Percentiles rank a stretch among this genome's conserved stretches.
phyloP scores from a whole-genome alignment of 208 protist genomes.

The Herpetomonas samuelpessoai region DNA sequence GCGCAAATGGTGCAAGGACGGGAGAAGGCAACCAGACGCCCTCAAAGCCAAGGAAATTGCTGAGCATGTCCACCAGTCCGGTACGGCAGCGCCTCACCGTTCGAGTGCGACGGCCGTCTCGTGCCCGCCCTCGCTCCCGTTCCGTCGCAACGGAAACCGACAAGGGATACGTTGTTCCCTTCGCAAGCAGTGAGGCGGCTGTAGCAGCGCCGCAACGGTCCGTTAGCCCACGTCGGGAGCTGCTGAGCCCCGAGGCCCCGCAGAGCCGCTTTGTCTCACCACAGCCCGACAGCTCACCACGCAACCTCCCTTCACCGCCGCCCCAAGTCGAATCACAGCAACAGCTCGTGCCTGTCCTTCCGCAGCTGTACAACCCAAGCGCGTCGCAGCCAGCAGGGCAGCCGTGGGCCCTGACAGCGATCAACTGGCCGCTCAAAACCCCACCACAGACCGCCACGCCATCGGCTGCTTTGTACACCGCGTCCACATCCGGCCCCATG shows the following conservation, averaged over 20 bases:
- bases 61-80: too few species aligned
- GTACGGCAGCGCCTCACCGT: conserved; percentile 15
- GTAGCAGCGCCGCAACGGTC: not conserved
- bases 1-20: too few species aligned
- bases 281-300: not conserved
- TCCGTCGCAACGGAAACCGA: not conserved
- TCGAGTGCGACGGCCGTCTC: conserved; percentile 15
- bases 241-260: conserved; percentile 2
- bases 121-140: conserved; percentile 10
- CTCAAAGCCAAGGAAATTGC: too few species aligned
- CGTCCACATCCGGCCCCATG: conserved; percentile 14
- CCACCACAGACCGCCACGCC: not conserved
- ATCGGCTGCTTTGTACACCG: conserved; percentile 14
- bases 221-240: not conserved
- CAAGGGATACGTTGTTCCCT: not conserved
- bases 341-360: not conserved
- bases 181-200: not conserved
- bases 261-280: conserved; percentile 4
- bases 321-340: not conserved
- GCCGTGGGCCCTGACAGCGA: not conserved
- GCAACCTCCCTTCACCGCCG: not conserved
- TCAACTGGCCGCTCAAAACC: not conserved
- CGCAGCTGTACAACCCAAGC: conserved; percentile 4
- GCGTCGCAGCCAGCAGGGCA: not conserved
- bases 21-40: too few species aligned